Conservation (phyloP, 176 grass and related monocot species). For the Eleusine indica region DNA sequence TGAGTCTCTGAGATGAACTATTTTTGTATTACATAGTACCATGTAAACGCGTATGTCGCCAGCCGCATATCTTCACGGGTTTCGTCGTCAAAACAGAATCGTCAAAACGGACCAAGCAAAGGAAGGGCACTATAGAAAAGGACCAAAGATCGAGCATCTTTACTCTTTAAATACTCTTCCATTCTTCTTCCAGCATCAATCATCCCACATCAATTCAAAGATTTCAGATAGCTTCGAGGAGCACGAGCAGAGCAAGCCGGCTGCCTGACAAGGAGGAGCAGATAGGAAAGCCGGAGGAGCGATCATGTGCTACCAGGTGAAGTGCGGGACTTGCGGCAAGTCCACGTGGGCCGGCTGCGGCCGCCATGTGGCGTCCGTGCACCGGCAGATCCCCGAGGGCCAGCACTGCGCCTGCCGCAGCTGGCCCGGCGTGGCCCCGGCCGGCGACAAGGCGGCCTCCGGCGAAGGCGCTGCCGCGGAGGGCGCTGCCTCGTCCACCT, state of each 20-base stretch:
- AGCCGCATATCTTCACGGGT: slow-evolving; percentile 1
- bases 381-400: slow-evolving; percentile 69
- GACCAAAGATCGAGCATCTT: background rate
- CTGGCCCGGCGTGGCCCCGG: slow-evolving; percentile 65
- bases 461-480: background rate
- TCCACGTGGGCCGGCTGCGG: slow-evolving; percentile 84
- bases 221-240: background rate
- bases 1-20: background rate
- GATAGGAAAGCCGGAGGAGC: background rate
- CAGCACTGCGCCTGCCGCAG: slow-evolving; percentile 82
- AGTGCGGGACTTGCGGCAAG: slow-evolving; percentile 75
- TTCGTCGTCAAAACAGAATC: background rate
- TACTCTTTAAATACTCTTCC: background rate
- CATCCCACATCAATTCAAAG: background rate
- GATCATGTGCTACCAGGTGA: slow-evolving; percentile 74
- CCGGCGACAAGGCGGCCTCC: background rate
- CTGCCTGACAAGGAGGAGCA: background rate
- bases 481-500: background rate
- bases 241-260: no score
- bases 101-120: slow-evolving; percentile 16
- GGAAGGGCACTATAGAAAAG: background rate
- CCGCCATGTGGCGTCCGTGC: slow-evolving; percentile 71
- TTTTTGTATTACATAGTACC: background rate
- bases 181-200: background rate
- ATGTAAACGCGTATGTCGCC: background rate